These are phyloP conservation scores for Suillus paluster DNA, from an alignment of 768 basidiomycete genomes.

Conservation along the genomic window DNA sequence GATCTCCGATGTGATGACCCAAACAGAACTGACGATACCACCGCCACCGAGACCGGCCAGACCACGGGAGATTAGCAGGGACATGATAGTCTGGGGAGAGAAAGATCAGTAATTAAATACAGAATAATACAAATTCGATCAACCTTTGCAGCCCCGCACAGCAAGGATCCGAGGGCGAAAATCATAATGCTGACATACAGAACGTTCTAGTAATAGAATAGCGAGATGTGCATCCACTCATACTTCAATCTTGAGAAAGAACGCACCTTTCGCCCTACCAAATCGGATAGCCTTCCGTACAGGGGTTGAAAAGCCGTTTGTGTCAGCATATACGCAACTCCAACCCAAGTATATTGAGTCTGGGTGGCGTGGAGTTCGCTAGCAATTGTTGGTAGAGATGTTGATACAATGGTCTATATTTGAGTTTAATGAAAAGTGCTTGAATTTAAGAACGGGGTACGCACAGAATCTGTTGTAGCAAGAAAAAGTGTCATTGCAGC, in stretches of 20 bases:
- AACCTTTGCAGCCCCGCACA: constrained; percentile 79
- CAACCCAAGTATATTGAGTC: constrained; percentile 85
- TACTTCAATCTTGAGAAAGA: constrained; percentile 12
- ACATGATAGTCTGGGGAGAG: constrained; percentile 44
- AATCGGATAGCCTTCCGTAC: constrained; percentile 80
- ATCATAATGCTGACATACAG: constrained; percentile 74
- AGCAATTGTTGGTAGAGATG: constrained; percentile 80
- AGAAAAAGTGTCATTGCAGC: constrained; percentile 83
- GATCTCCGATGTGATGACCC: constrained; percentile 87
- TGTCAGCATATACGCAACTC: constrained; percentile 82
- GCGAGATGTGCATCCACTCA: constrained; percentile 8
- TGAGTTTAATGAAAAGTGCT: constrained; percentile 12
- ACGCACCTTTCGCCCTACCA: constrained; percentile 77
- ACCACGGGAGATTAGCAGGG: constrained; percentile 70
- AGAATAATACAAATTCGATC: constrained; percentile 19
- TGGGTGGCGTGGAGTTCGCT: constrained; percentile 69
- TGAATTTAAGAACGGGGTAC: constrained; percentile 27
- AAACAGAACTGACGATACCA: constrained; percentile 84
- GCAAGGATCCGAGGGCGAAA: constrained; percentile 77
- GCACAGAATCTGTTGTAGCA: constrained; percentile 84
- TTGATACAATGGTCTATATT: constrained; percentile 73
- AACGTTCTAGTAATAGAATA: constrained; percentile 50
- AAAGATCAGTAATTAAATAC: constrained; percentile 20
- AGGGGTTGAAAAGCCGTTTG: constrained; percentile 87
- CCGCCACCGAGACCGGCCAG: constrained; percentile 84